These are phyloP conservation scores for Schwanniomyces sp. DNA, from an alignment of 805 yeast genomes.

Conservation along the genomic window DNA sequence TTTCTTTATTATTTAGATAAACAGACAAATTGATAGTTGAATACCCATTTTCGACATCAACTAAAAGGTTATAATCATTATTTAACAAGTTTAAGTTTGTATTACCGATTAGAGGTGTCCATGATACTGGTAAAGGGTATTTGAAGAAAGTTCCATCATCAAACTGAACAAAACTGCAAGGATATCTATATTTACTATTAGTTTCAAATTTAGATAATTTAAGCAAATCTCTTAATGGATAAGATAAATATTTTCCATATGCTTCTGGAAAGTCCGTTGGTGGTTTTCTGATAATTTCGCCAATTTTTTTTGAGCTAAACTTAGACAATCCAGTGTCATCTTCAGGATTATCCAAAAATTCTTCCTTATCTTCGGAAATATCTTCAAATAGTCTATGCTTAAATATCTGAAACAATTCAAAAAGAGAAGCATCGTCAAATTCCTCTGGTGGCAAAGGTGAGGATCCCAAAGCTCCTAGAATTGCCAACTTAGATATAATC, in stretches of 20 bases:
- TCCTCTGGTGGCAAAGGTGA: conserved; percentile 23
- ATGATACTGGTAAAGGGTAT: conserved; percentile 36
- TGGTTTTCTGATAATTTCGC: conserved; percentile 14
- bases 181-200: conserved; percentile 20
- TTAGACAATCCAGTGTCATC: conserved; percentile 1
- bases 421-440: conserved; percentile 26
- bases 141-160: conserved; percentile 20
- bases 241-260: conserved; percentile 18
- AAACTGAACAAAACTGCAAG: conserved; percentile 26
- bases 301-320: conserved; percentile 11
- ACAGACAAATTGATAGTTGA: conserved; percentile 26
- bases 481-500: conserved; percentile 31
- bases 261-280: conserved; percentile 13
- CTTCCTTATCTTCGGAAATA: conserved; percentile 7
- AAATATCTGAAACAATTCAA: conserved; percentile 31
- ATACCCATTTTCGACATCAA: conserved; percentile 26
- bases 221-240: conserved; percentile 24
- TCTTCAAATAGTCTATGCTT: conserved; percentile 24
- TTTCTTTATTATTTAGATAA: background rate
- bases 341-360: conserved; percentile 1
- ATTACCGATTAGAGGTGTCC: conserved; percentile 37
- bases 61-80: conserved; percentile 20
- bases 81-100: conserved; percentile 21
- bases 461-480: conserved; percentile 35
- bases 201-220: conserved; percentile 14